phyloP scores from a whole-genome alignment of 768 basidiomycete species.

The Suillus clintonianus region DNA sequence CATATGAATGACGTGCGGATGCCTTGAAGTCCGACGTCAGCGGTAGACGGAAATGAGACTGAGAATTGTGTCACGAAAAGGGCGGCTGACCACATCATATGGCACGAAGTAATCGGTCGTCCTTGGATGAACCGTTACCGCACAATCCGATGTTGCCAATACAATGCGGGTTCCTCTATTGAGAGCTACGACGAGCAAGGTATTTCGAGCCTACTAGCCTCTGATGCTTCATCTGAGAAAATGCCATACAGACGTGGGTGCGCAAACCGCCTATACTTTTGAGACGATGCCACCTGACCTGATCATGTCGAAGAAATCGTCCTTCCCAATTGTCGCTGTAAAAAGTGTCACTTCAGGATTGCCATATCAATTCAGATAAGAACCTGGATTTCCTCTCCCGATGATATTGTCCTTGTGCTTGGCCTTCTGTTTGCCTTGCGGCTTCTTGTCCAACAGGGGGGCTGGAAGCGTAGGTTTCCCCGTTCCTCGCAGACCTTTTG shows the following conservation, averaged over 20 bases:
- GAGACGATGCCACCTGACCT: constrained; percentile 80
- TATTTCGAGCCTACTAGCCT: neutral
- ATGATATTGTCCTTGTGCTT: constrained; percentile 56
- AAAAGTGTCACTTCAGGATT: constrained; percentile 6
- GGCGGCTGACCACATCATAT: neutral
- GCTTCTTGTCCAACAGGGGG: constrained; percentile 53
- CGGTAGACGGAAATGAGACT: neutral
- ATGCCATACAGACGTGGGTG: neutral
- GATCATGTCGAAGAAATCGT: constrained; percentile 83
- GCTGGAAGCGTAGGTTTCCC: constrained; percentile 76
- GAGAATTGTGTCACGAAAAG: neutral
- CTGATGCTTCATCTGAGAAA: neutral
- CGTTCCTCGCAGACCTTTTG: constrained; percentile 63
- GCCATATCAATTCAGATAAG: constrained; percentile 15
- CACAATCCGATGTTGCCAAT: neutral
- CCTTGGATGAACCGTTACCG: neutral
- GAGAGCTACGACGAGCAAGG: neutral
- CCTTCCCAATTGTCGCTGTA: constrained; percentile 61
- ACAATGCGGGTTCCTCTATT: neutral
- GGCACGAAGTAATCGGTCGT: neutral
- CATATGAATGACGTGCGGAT: neutral
- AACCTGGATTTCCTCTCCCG: constrained; percentile 61
- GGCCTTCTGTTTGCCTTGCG: constrained; percentile 48
- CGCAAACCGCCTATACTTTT: constrained; percentile 43
- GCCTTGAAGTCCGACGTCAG: neutral